phyloP scores from a whole-genome alignment of 2,329 filamentous ascomycete genomes.

The Colletotrichum simmondsii region DNA sequence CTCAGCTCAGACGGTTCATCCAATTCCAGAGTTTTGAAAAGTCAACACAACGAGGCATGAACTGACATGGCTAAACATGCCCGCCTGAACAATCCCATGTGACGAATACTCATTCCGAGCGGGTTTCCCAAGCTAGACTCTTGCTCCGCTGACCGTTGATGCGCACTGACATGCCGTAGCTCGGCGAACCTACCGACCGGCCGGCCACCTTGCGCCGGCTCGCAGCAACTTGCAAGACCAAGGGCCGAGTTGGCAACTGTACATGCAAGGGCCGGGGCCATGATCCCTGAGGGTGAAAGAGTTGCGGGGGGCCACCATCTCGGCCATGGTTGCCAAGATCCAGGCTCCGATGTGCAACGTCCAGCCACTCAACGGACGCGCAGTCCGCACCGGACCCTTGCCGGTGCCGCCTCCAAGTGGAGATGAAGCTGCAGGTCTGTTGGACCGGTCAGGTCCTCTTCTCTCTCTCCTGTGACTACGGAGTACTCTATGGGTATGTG shows the following conservation, averaged over 20 bases:
- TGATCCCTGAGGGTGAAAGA: not conserved
- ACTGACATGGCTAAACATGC: not conserved
- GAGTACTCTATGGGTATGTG: not conserved
- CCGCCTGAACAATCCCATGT: too few species aligned
- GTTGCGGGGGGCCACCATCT: constrained; percentile 14
- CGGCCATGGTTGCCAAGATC: constrained; percentile 21
- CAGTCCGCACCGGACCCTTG: constrained; percentile 18
- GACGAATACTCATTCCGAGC: not conserved
- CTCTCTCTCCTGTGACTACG: not conserved
- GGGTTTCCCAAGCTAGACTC: not conserved
- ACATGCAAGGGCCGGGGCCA: constrained; percentile 11
- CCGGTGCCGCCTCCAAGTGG: constrained; percentile 19
- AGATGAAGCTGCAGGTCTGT: constrained; percentile 17
- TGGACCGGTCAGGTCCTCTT: not conserved
- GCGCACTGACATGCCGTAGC: not conserved
- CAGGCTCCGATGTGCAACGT: constrained; percentile 16
- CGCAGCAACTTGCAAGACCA: not conserved
- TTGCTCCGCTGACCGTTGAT: not conserved
- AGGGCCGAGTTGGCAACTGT: constrained; percentile 14
- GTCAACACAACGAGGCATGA: not conserved
- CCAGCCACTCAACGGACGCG: constrained; percentile 24
- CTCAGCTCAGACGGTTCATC: not conserved
- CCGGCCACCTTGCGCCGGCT: constrained; percentile 14
- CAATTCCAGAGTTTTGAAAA: not conserved
- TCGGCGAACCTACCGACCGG: constrained; percentile 12